Evolutionary conservation across 1,284 basidiomycete species (phyloP), one percentile per base, ranked within the genome.

Genomic region (Gomphus bonarii): DNA sequence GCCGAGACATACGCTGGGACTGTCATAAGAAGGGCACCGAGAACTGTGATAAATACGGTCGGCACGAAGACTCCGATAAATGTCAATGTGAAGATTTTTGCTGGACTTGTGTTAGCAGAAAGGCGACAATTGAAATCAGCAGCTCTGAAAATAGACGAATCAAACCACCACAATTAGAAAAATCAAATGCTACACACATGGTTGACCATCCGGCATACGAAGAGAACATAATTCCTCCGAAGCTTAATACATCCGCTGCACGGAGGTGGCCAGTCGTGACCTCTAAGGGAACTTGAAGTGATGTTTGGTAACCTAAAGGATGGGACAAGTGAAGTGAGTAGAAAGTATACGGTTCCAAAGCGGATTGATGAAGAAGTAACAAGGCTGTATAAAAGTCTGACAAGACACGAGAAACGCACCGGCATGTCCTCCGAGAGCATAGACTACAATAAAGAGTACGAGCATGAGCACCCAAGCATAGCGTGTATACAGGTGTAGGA

Each of bases 21-120:
- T n/a, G 75, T 81, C 70, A 81, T 75, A 48, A 85, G 68, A 0
- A 75, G 69, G 0, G 80, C 80, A 3, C 79, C 78, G 1, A 84
- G 68, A 53, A 76, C 78, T 60, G 78, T 73, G 20, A 80, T 72
- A 62, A 84, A 82, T 50, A 71, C 66, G 47, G 78, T 70, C 0
- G 78, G 77, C 42, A 83, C 72, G 68, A 76, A 80, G 20, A 84
- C 68, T 7, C 82, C 82, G 50, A 77, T 73, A 65, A 78, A 82
- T 0, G 80, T 80, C 44, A 80, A 64, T 40, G 73, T 30, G 66
- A 84, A 85, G 11, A 84, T 72, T 48, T 75, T 75, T 59, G 67
- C 67, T 4, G 72, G 66, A 6, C 71, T 67, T 2, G 73, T 78
- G 58, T 75, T 65, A 0, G 66, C 74, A 0, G 79, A 77, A 1